Conservation (phyloP, 805 yeast species). For the Yarrowia sp. region DNA sequence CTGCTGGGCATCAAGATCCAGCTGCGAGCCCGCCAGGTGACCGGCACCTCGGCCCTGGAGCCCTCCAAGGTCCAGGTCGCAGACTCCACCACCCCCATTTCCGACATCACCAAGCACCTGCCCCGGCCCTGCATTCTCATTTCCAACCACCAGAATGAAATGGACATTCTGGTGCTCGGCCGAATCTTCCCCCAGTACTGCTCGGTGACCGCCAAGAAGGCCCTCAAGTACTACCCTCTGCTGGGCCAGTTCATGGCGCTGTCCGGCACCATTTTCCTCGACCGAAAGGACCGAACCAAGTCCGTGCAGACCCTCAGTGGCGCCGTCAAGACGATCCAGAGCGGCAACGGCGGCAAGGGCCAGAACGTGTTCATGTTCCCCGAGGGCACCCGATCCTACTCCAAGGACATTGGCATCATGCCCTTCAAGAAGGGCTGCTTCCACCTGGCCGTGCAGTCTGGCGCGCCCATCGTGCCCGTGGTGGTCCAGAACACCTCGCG, state of each 20-base stretch:
- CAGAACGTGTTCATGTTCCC: constrained; percentile 91
- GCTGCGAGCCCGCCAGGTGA: constrained; percentile 68
- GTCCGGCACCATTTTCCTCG: constrained; percentile 89
- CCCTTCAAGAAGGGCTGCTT: constrained; percentile 98
- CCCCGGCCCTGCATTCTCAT: constrained; percentile 76
- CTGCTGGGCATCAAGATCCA: constrained; percentile 73
- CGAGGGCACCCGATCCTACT: constrained; percentile 93
- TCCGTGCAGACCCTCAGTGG: constrained; percentile 75
- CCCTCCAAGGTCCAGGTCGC: constrained; percentile 1
- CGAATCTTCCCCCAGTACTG: constrained; percentile 84
- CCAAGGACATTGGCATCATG: constrained; percentile 68
- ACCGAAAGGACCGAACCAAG: constrained; percentile 76
- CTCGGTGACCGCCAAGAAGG: constrained; percentile 90
- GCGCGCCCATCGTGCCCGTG: constrained; percentile 86
- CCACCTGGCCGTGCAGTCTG: constrained; percentile 93
- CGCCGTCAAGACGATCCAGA: constrained; percentile 69
- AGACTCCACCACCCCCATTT: constrained; percentile 6
- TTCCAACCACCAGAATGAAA: constrained; percentile 89
- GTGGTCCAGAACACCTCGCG: constrained; percentile 87
- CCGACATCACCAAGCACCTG: constrained; percentile 28
- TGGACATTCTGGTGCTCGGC: constrained; percentile 85
- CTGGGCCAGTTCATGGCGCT: constrained; percentile 97
- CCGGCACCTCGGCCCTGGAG: constrained; percentile 49
- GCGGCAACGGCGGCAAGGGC: constrained; percentile 52
- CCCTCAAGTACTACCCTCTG: constrained; percentile 82